Percentiles rank a stretch among this genome's conserved stretches.
phyloP scores from a whole-genome alignment of 2,329 filamentous ascomycete genomes.

The Iodosphaeria phyllophila region DNA sequence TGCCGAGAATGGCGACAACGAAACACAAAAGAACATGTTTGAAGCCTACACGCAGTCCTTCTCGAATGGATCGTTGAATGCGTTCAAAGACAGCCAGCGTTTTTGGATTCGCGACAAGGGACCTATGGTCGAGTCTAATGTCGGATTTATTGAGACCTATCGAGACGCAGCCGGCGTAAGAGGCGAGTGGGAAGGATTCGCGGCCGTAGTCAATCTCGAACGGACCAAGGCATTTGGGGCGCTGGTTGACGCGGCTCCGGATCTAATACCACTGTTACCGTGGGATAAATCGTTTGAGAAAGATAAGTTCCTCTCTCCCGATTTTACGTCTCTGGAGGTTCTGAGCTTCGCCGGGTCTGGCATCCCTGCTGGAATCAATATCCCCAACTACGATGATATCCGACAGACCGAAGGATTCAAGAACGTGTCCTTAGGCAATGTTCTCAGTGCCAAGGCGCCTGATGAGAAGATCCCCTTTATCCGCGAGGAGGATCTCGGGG shows the following conservation, averaged over 20 bases:
- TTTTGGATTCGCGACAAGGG: conserved; percentile 72
- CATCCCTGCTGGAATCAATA: conserved; percentile 37
- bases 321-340: conserved; percentile 90
- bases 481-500: conserved; percentile 51
- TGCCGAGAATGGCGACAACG: conserved; percentile 50
- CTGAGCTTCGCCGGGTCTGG: conserved; percentile 58
- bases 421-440: conserved; percentile 85
- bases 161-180: conserved; percentile 65
- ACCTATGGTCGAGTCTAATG: conserved; percentile 61
- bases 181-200: conserved; percentile 75
- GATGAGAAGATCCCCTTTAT: conserved; percentile 91
- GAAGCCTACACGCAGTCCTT: conserved; percentile 58
- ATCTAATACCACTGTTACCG: conserved; percentile 73
- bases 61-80: conserved; percentile 51
- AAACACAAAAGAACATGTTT: conserved; percentile 45
- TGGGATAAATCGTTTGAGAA: conserved; percentile 88
- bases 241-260: conserved; percentile 63
- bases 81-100: conserved; percentile 65
- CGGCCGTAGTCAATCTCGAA: conserved; percentile 73
- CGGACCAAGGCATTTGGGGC: conserved; percentile 75
- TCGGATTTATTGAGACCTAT: conserved; percentile 77
- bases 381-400: conserved; percentile 55
- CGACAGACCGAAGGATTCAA: conserved; percentile 77
- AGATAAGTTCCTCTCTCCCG: conserved; percentile 83
- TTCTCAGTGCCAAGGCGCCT: conserved; percentile 76